A percentile compares a stretch with the other conserved stretches of the same genome.
Evolutionary conservation across 192 early-diverging fungal genomes (phyloP).

Genomic region (Coemansia sp.): DNA sequence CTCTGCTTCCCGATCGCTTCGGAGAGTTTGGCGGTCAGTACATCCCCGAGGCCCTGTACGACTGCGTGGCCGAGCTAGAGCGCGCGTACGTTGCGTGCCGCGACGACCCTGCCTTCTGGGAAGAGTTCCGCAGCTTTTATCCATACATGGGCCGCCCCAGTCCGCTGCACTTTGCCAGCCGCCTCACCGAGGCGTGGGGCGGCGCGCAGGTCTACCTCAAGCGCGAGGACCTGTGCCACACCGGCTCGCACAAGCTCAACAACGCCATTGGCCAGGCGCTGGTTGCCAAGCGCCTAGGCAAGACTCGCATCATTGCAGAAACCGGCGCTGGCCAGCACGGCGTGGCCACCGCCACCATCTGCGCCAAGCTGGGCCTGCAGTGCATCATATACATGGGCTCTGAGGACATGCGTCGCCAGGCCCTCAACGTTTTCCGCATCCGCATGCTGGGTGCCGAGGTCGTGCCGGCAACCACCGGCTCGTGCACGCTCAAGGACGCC

Average conservation of each 20-base stretch:
- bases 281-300: constrained; percentile 92
- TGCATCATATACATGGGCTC: constrained; percentile 98
- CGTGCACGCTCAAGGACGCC: constrained; percentile 93
- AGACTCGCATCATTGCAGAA: constrained; percentile 97
- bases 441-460: constrained; percentile 90
- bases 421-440: constrained; percentile 96
- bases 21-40: constrained; percentile 98
- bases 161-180: constrained; percentile 82
- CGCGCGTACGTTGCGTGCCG: constrained; percentile 76
- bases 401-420: constrained; percentile 91
- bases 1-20: constrained; percentile 75
- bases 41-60: constrained; percentile 95
- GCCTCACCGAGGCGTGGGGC: constrained; percentile 71
- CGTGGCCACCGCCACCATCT: constrained; percentile 96
- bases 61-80: constrained; percentile 89
- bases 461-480: constrained; percentile 75
- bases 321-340: constrained; percentile 99
- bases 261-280: constrained; percentile 95
- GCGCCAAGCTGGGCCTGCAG: constrained; percentile 96
- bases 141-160: constrained; percentile 92
- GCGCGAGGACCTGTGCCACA: constrained; percentile 98
- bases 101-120: constrained; percentile 89
- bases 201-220: constrained; percentile 97
- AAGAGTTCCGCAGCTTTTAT: constrained; percentile 87
- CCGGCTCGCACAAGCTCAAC: constrained; percentile 99